Evolutionary conservation across 176 grass and related monocot genomes (phyloP).

Genomic region (Hyparrhenia diplandra): DNA sequence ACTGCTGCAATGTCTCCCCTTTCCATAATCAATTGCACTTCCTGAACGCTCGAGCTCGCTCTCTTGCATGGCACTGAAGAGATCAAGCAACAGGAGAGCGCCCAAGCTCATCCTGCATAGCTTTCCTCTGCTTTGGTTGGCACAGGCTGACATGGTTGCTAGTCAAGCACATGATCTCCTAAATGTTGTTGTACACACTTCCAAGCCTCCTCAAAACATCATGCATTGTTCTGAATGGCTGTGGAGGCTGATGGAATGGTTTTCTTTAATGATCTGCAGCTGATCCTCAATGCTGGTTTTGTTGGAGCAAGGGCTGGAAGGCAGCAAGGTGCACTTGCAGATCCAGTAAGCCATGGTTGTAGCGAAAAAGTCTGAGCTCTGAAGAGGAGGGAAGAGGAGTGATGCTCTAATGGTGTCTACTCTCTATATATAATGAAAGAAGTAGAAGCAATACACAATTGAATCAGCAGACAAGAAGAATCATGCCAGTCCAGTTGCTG

Average conservation of each 20-base stretch:
- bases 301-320: conserved; percentile 10
- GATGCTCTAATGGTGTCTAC: conserved; percentile 2
- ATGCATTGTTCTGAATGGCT: background rate
- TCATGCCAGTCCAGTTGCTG: background rate
- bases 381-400: conserved; percentile 2
- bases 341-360: conserved; percentile 28
- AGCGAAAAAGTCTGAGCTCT: background rate
- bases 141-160: background rate
- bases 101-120: background rate
- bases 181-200: background rate
- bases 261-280: background rate
- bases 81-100: background rate
- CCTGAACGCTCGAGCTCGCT: background rate
- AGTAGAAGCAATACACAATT: background rate
- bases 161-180: background rate
- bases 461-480: conserved; percentile 20
- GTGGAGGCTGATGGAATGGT: background rate
- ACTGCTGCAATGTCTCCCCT: background rate
- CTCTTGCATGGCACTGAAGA: background rate
- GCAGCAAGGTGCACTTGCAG: conserved; percentile 15
- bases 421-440: conserved; percentile 25
- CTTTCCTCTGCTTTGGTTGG: background rate
- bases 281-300: background rate
- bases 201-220: conserved; percentile 15
- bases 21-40: background rate